These are phyloP conservation scores for Exophiala oligosperma DNA, from an alignment of 2,329 filamentous ascomycete genomes.

Conservation along the genomic window DNA sequence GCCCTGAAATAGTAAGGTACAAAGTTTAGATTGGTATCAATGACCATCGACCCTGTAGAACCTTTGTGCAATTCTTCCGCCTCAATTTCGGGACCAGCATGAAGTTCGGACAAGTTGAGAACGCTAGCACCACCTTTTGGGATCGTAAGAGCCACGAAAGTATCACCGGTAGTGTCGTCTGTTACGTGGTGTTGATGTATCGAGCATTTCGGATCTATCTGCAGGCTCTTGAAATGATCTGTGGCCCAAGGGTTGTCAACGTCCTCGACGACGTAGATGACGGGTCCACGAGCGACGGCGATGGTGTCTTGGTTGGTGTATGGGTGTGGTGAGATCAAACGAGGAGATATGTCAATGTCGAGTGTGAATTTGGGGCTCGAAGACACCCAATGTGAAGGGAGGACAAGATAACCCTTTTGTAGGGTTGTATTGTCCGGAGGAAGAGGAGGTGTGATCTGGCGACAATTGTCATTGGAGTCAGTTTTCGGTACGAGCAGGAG, in stretches of 20 bases:
- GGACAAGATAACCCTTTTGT: slow-evolving; percentile 52
- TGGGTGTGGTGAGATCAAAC: slow-evolving; percentile 55
- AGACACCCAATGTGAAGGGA: slow-evolving; percentile 44
- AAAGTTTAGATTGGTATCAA: slow-evolving; percentile 45
- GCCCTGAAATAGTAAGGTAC: slow-evolving; percentile 58
- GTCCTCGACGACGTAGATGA: slow-evolving; percentile 64
- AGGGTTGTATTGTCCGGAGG: slow-evolving; percentile 29
- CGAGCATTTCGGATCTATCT: slow-evolving; percentile 18
- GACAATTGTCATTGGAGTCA: not conserved
- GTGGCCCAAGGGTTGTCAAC: slow-evolving; percentile 57
- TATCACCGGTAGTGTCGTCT: slow-evolving; percentile 10
- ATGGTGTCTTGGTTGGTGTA: slow-evolving; percentile 58
- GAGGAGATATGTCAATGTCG: slow-evolving; percentile 48
- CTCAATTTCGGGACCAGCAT: slow-evolving; percentile 7
- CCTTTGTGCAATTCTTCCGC: not conserved
- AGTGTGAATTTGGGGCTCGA: slow-evolving; percentile 47
- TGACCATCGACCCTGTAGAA: not conserved
- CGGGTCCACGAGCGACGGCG: slow-evolving; percentile 56
- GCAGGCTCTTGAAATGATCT: slow-evolving; percentile 53
- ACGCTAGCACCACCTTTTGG: slow-evolving; percentile 7
- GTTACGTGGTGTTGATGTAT: slow-evolving; percentile 7
- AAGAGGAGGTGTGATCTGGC: slow-evolving; percentile 33
- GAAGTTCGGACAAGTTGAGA: not conserved
- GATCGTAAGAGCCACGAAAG: slow-evolving; percentile 15
- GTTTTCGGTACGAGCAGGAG: not conserved